Evolutionary conservation across 1,284 basidiomycete genomes (phyloP), one percentile per base, ranked within the genome.

Genomic region (Boletellus deceptivus): DNA sequence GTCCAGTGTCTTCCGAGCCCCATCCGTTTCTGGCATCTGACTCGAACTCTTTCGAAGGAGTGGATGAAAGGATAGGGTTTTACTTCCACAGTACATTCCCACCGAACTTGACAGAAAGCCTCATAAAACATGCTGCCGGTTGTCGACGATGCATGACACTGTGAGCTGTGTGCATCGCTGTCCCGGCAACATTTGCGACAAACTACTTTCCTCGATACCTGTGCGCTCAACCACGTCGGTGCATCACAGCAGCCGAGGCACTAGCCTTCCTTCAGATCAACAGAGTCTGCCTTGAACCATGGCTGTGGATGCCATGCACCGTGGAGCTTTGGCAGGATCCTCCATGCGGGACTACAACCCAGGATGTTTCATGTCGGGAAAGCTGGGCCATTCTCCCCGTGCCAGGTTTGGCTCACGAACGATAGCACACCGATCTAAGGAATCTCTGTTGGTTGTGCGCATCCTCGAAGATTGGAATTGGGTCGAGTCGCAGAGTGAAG

Each of bases 131-230:
- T 4, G 29, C 13, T 5, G 10, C 11, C 29, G 10, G 29, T 11
- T 31, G 29, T 31, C 81, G 0, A 79, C 83, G 4, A 64, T 86
- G 6, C 25, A 22, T 22, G 22, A 5, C 22, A 4, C 22, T 22
- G 22, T 22, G 22, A 22, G 22, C 22, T 22, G 22, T 22, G 5
- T 3, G 22, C 22, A 22, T 22, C 22, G 22, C 22, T 22, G 4
- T 22, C 22, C 22, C 22, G 22, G 5, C 22, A 25, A 25, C 25
- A 24, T 82, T 80, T 59, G 83, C 82, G 0, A 78, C 80, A 1
- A 83, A 84, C 6, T 86, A 84, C 61, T 84, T 85, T 61, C 82
- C 79, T 1, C 83, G 84, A 60, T 84, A 77, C 55, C 63, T 84
- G 83, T 84, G 61, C 47, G 62, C 17, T 38, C 22, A 31, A 13